Percentiles rank a stretch among this genome's conserved stretches.
phyloP scores from a whole-genome alignment of 176 grass and related monocot genomes.

The Bothriochloa decipiens region DNA sequence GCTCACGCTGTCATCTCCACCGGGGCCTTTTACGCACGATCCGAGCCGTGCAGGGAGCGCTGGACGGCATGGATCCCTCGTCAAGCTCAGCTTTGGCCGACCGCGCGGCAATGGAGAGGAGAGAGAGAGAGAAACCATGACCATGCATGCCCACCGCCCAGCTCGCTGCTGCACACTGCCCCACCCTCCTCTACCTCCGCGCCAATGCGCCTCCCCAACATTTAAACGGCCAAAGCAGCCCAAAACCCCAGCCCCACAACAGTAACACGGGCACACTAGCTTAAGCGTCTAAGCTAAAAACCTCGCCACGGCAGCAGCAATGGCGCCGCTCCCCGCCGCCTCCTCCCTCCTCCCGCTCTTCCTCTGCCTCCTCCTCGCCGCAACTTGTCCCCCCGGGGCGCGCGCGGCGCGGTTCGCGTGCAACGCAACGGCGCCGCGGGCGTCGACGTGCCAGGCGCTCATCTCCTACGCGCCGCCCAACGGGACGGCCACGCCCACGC shows the following conservation, averaged over 20 bases:
- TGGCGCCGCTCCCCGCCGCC: not conserved
- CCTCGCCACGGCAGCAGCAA: not conserved
- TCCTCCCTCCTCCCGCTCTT: not conserved
- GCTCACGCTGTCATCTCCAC: not conserved
- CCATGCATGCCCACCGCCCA: constrained; percentile 41
- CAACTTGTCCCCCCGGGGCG: not conserved
- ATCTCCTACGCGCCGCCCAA: constrained; percentile 72
- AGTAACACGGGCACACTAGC: constrained; percentile 18
- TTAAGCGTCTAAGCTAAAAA: not conserved
- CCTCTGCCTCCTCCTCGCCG: not conserved
- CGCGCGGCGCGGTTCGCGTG: constrained; percentile 66
- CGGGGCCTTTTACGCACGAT: not conserved
- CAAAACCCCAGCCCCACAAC: constrained; percentile 18
- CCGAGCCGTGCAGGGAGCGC: not conserved
- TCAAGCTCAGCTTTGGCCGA: not conserved
- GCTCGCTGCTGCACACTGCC: constrained; percentile 40
- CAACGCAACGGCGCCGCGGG: constrained; percentile 48
- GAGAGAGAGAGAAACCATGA: no score
- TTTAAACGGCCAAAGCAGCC: constrained; percentile 28
- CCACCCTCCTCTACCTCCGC: constrained; percentile 53
- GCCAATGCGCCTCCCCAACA: constrained; percentile 31
- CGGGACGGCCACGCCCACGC: constrained; percentile 54
- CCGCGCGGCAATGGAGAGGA: not conserved
- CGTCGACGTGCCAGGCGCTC: constrained; percentile 71
- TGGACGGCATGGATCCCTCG: not conserved